Conservation (phyloP, 306 rosid species). For the Gleditsia sinensis region DNA sequence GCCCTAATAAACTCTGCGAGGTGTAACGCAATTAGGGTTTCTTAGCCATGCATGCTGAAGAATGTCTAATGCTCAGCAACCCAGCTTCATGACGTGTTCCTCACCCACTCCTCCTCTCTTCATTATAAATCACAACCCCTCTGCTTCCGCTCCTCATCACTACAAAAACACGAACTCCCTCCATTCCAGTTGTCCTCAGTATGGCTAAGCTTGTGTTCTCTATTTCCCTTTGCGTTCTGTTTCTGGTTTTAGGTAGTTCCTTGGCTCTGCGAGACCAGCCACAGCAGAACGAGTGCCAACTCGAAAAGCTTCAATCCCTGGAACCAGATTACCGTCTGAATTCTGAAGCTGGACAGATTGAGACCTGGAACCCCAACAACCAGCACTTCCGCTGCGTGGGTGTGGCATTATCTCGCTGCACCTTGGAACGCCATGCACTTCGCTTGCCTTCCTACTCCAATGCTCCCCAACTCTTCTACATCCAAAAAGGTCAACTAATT, state of each 20-base stretch:
- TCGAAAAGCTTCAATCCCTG: conserved; percentile 18
- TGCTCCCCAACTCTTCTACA: conserved; percentile 37
- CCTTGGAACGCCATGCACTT: conserved; percentile 28
- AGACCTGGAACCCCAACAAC: conserved; percentile 45
- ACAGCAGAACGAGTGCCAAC: conserved; percentile 31
- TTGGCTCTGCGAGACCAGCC: conserved; percentile 22
- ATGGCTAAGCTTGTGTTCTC: conserved; percentile 59
- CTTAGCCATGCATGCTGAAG: conserved; percentile 53
- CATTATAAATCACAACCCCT: conserved; percentile 26
- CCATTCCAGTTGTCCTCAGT: no score
- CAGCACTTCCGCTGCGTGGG: conserved; percentile 31
- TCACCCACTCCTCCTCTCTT: background rate
- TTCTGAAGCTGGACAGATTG: conserved; percentile 32
- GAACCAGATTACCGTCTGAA: conserved; percentile 30
- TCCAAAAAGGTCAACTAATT: conserved; percentile 30
- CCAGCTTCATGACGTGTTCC: conserved; percentile 40
- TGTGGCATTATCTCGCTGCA: conserved; percentile 36
- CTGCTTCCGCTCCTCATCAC: conserved; percentile 41
- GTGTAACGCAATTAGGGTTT: conserved; percentile 37
- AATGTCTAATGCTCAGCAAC: conserved; percentile 42
- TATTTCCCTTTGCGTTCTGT: conserved; percentile 48
- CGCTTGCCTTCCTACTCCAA: conserved; percentile 40
- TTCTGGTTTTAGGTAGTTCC: conserved; percentile 30
- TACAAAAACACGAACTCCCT: conserved; percentile 10
- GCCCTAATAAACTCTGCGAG: conserved; percentile 28